Conservation (phyloP, 805 yeast species). For the Hanseniaspora guilliermondii region DNA sequence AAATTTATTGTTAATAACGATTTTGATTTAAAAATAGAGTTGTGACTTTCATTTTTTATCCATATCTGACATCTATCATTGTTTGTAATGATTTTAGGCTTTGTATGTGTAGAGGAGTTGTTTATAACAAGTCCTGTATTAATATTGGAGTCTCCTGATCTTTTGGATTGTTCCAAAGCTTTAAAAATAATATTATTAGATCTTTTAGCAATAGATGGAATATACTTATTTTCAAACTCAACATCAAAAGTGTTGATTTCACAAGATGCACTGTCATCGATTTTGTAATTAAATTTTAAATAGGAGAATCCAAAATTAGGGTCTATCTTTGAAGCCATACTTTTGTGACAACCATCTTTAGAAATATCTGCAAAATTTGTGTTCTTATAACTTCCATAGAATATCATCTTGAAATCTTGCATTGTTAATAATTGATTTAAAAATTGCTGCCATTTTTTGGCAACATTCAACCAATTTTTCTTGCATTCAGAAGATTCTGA, state of each 20-base stretch:
- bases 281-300: conserved; percentile 15
- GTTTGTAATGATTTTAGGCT: conserved; percentile 31
- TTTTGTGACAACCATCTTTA: not conserved
- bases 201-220: conserved; percentile 26
- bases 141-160: conserved; percentile 22
- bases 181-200: conserved; percentile 21
- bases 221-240: conserved; percentile 27
- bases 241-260: conserved; percentile 3
- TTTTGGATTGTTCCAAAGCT: conserved; percentile 21
- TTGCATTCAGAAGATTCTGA: conserved; percentile 26
- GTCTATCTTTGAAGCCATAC: conserved; percentile 24
- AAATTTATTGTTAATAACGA: conserved; percentile 38
- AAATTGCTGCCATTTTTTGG: conserved; percentile 29
- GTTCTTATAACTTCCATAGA: conserved; percentile 25
- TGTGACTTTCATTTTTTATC: conserved; percentile 32
- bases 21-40: conserved; percentile 23
- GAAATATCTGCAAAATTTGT: not conserved
- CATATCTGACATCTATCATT: conserved; percentile 38
- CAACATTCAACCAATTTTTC: conserved; percentile 34
- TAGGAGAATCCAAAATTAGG: conserved; percentile 36
- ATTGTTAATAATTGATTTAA: conserved; percentile 28
- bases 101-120: conserved; percentile 19
- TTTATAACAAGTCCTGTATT: conserved; percentile 28
- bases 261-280: not conserved
- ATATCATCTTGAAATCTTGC: conserved; percentile 22